A percentile compares a stretch with the other conserved stretches of the same genome.
Conservation (phyloP, 2,329 filamentous ascomycete species). For the Fusarium begoniae region DNA sequence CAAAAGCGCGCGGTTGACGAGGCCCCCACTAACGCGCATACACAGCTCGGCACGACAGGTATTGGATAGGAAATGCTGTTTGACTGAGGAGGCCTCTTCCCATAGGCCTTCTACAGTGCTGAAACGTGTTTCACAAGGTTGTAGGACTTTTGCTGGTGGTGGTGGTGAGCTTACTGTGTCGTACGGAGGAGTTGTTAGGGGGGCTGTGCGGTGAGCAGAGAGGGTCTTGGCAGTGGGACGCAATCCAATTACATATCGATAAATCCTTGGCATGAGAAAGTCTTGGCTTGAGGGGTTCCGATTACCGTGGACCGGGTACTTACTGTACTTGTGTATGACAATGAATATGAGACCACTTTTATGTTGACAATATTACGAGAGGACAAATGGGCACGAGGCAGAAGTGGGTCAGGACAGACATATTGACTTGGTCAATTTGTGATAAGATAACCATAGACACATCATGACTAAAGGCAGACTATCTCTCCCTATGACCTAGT, state of each 20-base stretch:
- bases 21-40: slow-evolving; percentile 18
- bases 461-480: background rate
- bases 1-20: background rate
- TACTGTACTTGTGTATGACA: background rate
- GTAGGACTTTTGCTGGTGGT: background rate
- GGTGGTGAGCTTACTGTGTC: background rate
- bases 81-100: background rate
- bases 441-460: background rate
- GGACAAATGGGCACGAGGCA: background rate
- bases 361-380: background rate
- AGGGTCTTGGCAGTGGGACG: slow-evolving; percentile 13
- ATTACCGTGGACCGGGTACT: background rate
- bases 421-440: too few species aligned
- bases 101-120: background rate
- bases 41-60: slow-evolving; percentile 7
- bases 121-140: background rate
- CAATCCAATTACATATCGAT: background rate
- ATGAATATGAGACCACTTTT: background rate
- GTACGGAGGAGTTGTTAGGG: background rate
- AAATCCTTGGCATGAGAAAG: slow-evolving; percentile 1
- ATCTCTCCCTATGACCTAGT: background rate
- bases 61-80: background rate
- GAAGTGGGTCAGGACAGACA: background rate
- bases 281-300: slow-evolving; percentile 14
- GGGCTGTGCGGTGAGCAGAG: slow-evolving; percentile 8